Conservation (phyloP, 306 rosid species). For the Castanea crenata region DNA sequence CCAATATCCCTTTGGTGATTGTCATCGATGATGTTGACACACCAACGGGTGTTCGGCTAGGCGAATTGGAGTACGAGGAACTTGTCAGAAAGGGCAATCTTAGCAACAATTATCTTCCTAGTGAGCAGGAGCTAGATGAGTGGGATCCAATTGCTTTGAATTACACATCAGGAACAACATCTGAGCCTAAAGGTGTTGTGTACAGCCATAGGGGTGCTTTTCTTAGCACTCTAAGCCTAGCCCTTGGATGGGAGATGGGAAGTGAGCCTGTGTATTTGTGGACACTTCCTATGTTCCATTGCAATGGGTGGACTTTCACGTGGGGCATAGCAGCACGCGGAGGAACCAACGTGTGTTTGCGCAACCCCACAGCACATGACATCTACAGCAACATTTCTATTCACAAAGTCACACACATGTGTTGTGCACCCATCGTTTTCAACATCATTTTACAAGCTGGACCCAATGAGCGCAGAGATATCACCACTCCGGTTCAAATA, state of each 20-base stretch:
- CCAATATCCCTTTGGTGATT: slow-evolving; percentile 56
- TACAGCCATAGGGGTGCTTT: slow-evolving; percentile 91
- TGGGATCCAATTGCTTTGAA: slow-evolving; percentile 77
- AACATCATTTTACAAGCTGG: slow-evolving; percentile 62
- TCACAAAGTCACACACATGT: slow-evolving; percentile 85
- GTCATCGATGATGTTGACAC: slow-evolving; percentile 77
- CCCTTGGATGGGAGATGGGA: slow-evolving; percentile 85
- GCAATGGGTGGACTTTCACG: slow-evolving; percentile 96
- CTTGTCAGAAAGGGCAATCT: slow-evolving; percentile 49
- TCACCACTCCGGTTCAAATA: slow-evolving; percentile 43
- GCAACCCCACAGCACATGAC: slow-evolving; percentile 50
- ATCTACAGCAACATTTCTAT: slow-evolving; percentile 49
- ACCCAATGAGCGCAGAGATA: slow-evolving; percentile 11
- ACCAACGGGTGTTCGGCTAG: slow-evolving; percentile 65
- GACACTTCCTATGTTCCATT: slow-evolving; percentile 95
- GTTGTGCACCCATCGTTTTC: slow-evolving; percentile 85
- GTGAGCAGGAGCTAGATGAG: slow-evolving; percentile 42
- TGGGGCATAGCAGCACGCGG: slow-evolving; percentile 98
- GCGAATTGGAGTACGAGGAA: slow-evolving; percentile 74
- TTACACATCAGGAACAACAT: slow-evolving; percentile 92
- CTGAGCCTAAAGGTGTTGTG: slow-evolving; percentile 84
- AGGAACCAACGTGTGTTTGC: slow-evolving; percentile 73
- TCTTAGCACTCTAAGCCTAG: slow-evolving; percentile 65
- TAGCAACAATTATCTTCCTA: neutral
- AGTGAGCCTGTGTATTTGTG: slow-evolving; percentile 70